Conservation (phyloP, 2,329 filamentous ascomycete genomes). For the Trichoderma afroharzianum region DNA sequence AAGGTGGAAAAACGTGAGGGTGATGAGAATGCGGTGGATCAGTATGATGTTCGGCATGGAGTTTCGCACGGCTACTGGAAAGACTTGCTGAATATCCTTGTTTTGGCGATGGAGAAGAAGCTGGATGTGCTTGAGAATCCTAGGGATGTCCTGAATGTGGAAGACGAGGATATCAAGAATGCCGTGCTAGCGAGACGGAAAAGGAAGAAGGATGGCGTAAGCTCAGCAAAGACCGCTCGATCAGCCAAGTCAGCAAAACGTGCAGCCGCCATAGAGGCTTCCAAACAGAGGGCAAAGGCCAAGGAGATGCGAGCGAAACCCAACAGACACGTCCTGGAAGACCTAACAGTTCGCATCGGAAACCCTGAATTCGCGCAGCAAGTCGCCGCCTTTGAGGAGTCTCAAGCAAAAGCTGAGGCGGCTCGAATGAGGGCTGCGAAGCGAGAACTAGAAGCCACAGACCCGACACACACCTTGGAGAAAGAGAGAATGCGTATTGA, state of each 20-base stretch:
- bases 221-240: neutral
- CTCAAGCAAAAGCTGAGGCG: neutral
- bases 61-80: slow-evolving; percentile 62
- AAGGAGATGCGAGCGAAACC: neutral
- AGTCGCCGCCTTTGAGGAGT: neutral
- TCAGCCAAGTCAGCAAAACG: neutral
- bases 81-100: slow-evolving; percentile 55
- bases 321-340: neutral
- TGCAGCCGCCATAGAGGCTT: neutral
- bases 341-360: neutral
- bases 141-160: slow-evolving; percentile 38
- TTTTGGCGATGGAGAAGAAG: slow-evolving; percentile 46
- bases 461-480: neutral
- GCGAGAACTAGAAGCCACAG: neutral
- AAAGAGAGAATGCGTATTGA: neutral
- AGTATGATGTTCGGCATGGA: slow-evolving; percentile 43
- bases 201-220: neutral
- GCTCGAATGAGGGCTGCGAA: neutral
- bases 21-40: slow-evolving; percentile 34
- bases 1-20: slow-evolving; percentile 29
- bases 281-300: neutral
- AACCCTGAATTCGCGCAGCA: neutral
- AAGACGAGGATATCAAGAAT: slow-evolving; percentile 25
- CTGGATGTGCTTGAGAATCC: slow-evolving; percentile 42
- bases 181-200: neutral